Evolutionary conservation across 768 basidiomycete species (phyloP).

Genomic region (Russula olivacea): DNA sequence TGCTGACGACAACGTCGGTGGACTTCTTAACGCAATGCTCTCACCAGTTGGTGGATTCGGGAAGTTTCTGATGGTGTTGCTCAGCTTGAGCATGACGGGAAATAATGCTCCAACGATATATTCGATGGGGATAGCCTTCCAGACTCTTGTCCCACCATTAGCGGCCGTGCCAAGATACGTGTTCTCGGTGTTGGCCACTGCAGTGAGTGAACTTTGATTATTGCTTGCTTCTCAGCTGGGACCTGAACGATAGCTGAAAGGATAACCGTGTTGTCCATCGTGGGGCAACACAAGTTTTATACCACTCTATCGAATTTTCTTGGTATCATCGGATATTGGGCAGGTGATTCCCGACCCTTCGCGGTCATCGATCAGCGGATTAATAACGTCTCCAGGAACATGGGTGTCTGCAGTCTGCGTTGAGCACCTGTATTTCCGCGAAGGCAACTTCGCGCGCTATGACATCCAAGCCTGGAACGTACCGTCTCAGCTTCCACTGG

Average conservation of each 20-base stretch:
- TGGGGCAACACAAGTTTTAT: slow-evolving; percentile 65
- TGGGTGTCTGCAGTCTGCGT: slow-evolving; percentile 54
- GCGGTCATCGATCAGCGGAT: slow-evolving; percentile 26
- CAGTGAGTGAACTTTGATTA: slow-evolving; percentile 45
- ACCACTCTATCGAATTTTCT: slow-evolving; percentile 57
- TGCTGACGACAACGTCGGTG: slow-evolving; percentile 50
- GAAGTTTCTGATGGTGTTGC: slow-evolving; percentile 63
- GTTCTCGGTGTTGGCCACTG: slow-evolving; percentile 59
- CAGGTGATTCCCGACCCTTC: slow-evolving; percentile 19
- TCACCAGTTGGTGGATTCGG: slow-evolving; percentile 59
- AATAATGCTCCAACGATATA: slow-evolving; percentile 85
- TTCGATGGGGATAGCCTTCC: slow-evolving; percentile 68
- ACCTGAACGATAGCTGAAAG: slow-evolving; percentile 32
- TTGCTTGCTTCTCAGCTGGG: not conserved
- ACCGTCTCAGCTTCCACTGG: slow-evolving; percentile 49
- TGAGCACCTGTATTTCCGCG: slow-evolving; percentile 65
- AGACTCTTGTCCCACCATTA: slow-evolving; percentile 57
- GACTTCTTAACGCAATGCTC: slow-evolving; percentile 57
- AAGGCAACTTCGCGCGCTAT: slow-evolving; percentile 44
- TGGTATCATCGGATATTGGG: slow-evolving; percentile 51
- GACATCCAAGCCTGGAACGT: slow-evolving; percentile 50
- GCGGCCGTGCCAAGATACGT: slow-evolving; percentile 61
- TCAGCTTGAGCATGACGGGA: slow-evolving; percentile 70
- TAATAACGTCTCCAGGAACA: slow-evolving; percentile 40
- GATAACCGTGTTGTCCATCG: slow-evolving; percentile 60